Percentiles rank a stretch among this genome's conserved stretches.
Conservation (phyloP, 352 stramenopile genomes). For the Aphanomyces invadans region DNA sequence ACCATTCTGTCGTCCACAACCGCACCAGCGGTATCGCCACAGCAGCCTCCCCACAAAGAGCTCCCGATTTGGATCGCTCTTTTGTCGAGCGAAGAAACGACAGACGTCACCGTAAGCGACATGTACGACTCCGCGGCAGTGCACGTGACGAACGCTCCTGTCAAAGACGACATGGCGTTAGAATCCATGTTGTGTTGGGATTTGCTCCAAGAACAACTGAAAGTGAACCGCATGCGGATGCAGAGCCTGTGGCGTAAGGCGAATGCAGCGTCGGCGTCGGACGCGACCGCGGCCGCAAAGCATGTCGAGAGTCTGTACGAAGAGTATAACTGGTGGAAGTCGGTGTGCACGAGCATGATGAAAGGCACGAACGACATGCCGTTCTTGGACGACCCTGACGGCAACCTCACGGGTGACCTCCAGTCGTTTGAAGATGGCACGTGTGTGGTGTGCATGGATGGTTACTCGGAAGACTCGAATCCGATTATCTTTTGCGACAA, state of each 20-base stretch:
- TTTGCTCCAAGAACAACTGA: slow-evolving; percentile 63
- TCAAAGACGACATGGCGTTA: slow-evolving; percentile 58
- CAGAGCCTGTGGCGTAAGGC: slow-evolving; percentile 46
- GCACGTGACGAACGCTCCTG: background rate
- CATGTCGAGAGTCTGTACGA: slow-evolving; percentile 57
- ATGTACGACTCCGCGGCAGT: slow-evolving; percentile 21
- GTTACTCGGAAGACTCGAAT: slow-evolving; percentile 76
- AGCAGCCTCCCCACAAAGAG: too few species aligned
- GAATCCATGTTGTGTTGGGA: slow-evolving; percentile 70
- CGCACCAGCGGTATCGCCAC: slow-evolving; percentile 21
- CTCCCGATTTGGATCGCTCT: slow-evolving; percentile 51
- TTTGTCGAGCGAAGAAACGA: slow-evolving; percentile 25
- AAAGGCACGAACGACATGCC: slow-evolving; percentile 46
- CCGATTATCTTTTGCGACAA: slow-evolving; percentile 87
- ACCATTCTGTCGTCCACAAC: too few species aligned
- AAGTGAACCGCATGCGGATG: slow-evolving; percentile 58
- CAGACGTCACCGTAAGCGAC: background rate
- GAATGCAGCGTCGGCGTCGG: slow-evolving; percentile 28
- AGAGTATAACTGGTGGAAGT: slow-evolving; percentile 72
- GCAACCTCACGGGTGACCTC: background rate
- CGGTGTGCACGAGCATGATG: slow-evolving; percentile 56
- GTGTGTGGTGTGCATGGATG: slow-evolving; percentile 87
- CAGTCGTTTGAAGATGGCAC: slow-evolving; percentile 75
- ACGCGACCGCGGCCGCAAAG: background rate
- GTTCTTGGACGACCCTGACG: slow-evolving; percentile 29